Conservation (phyloP, 441 rosid species). For the Mallotus repandus region DNA sequence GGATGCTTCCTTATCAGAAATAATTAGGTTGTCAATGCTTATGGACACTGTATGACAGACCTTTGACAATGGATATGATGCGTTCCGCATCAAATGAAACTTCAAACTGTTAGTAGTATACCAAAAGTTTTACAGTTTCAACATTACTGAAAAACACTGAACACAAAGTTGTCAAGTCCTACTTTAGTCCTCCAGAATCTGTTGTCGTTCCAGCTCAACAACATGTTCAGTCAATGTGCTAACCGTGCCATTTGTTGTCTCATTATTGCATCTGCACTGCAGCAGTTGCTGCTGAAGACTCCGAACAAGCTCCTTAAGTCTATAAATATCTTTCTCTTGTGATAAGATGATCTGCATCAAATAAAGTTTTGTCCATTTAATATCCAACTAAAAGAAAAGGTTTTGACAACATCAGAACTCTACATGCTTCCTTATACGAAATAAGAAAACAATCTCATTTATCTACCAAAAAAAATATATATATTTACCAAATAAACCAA, state of each 20-base stretch:
- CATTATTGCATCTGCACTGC: slow-evolving; percentile 51
- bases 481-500: too few species aligned
- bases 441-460: background rate
- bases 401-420: background rate
- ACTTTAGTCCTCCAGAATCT: slow-evolving; percentile 45
- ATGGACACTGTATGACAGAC: background rate
- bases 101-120: background rate
- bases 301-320: slow-evolving; percentile 62
- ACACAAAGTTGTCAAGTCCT: background rate
- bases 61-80: background rate
- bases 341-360: slow-evolving; percentile 63
- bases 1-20: too few species aligned
- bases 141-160: background rate
- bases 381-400: background rate
- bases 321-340: slow-evolving; percentile 69
- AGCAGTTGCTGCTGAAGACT: slow-evolving; percentile 56
- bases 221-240: slow-evolving; percentile 37
- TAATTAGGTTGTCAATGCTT: background rate
- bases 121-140: background rate
- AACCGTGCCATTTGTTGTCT: slow-evolving; percentile 36
- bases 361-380: background rate
- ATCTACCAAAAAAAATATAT: background rate
- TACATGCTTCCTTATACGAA: background rate
- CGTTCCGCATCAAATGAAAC: background rate
- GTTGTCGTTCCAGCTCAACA: slow-evolving; percentile 53